Conservation (phyloP, 2,329 filamentous ascomycete genomes). For the Hymenoscyphus scutula region DNA sequence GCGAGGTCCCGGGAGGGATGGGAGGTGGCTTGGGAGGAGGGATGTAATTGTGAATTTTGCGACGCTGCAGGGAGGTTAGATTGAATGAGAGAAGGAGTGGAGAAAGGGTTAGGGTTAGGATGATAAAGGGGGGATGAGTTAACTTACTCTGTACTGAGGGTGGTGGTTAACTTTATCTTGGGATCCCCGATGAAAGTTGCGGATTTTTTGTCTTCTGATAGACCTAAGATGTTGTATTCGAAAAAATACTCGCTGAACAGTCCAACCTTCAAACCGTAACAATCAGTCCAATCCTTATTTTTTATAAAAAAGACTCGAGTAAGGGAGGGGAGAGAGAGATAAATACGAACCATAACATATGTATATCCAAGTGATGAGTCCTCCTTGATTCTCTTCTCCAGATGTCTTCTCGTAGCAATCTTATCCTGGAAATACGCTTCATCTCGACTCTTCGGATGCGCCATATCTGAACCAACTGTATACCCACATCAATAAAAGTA, state of each 20-base stretch:
- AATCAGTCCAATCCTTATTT: neutral
- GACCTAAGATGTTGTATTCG: slow-evolving; percentile 6
- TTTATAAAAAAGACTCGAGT: too few relatives aligned
- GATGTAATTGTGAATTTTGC: slow-evolving; percentile 5
- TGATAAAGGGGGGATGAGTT: neutral
- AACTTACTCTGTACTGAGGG: neutral
- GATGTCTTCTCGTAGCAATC: slow-evolving; percentile 8
- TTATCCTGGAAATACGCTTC: slow-evolving; percentile 13
- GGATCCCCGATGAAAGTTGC: slow-evolving; percentile 10
- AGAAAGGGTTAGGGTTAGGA: too few relatives aligned
- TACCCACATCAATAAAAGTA: neutral
- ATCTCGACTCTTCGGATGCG: neutral
- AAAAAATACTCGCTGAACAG: slow-evolving; percentile 10
- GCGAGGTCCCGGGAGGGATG: neutral
- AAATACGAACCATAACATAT: neutral
- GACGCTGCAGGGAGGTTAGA: neutral
- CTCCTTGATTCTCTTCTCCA: slow-evolving; percentile 1
- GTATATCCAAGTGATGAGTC: slow-evolving; percentile 7
- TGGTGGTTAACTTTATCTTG: neutral
- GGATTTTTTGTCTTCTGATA: slow-evolving; percentile 6
- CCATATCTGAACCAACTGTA: slow-evolving; percentile 6
- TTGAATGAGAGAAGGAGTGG: neutral
- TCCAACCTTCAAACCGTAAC: neutral
- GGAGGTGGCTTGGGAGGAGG: neutral
- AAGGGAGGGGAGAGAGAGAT: too few relatives aligned